These are phyloP conservation scores for Rhizoctonia solani DNA, from an alignment of 1,284 basidiomycete genomes.

Conservation along the genomic window DNA sequence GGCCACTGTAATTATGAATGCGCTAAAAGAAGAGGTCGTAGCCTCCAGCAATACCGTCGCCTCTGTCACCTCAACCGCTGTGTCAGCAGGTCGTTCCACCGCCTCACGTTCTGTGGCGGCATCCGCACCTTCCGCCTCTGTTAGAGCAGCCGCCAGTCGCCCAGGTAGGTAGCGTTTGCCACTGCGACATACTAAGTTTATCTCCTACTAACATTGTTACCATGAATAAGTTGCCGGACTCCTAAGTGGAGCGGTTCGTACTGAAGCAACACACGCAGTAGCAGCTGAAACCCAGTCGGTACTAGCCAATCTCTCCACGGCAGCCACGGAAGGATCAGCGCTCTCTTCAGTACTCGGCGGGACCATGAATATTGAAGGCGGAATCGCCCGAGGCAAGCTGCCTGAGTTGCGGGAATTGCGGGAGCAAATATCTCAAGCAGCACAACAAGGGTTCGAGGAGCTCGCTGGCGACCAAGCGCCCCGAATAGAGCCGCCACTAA, in stretches of 20 bases:
- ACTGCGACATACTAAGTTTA: too few species aligned
- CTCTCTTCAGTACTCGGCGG: not conserved
- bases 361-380: not conserved
- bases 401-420: slow-evolving; percentile 15
- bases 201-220: not conserved
- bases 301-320: not conserved
- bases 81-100: slow-evolving; percentile 10
- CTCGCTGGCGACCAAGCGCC: slow-evolving; percentile 1
- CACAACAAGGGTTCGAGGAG: slow-evolving; percentile 26
- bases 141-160: slow-evolving; percentile 11
- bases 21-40: slow-evolving; percentile 17
- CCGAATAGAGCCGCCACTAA: not conserved
- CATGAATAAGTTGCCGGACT: not conserved
- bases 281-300: not conserved
- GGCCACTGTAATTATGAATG: slow-evolving; percentile 22
- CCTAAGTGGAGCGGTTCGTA: not conserved
- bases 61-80: slow-evolving; percentile 4
- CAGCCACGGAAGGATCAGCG: not conserved
- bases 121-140: slow-evolving; percentile 10
- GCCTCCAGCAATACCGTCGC: not conserved
- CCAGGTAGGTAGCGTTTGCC: not conserved
- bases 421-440: slow-evolving; percentile 25
- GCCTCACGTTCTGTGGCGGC: slow-evolving; percentile 12
- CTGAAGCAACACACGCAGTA: not conserved
- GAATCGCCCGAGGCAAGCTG: not conserved